Evolutionary conservation across 345 rosid genomes (phyloP).

Genomic region (Odontarrhena argentea): DNA sequence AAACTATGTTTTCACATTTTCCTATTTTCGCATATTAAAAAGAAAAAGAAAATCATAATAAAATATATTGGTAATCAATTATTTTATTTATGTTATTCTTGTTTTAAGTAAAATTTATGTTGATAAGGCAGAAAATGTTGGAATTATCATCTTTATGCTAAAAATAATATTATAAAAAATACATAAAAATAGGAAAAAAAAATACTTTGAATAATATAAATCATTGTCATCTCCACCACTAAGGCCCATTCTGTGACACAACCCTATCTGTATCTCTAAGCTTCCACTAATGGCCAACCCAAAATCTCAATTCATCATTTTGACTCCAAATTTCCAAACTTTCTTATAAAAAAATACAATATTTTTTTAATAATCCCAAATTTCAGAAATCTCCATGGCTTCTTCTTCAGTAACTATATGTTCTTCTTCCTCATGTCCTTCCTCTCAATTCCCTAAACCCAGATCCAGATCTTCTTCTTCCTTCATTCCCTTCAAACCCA

Average conservation of each 20-base stretch:
- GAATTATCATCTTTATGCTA: not conserved
- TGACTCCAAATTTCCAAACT: slow-evolving; percentile 14
- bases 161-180: not conserved
- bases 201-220: not conserved
- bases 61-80: too few species aligned
- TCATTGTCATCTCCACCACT: slow-evolving; percentile 36
- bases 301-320: not conserved
- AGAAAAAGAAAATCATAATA: too few species aligned
- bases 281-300: slow-evolving; percentile 25
- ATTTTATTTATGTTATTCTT: too few species aligned
- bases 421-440: slow-evolving; percentile 25
- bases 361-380: not conserved
- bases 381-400: slow-evolving; percentile 44
- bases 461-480: slow-evolving; percentile 25
- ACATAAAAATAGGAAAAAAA: not conserved
- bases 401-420: slow-evolving; percentile 45
- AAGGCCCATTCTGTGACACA: slow-evolving; percentile 27
- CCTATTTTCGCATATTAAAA: too few species aligned
- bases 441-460: slow-evolving; percentile 21
- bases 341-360: not conserved
- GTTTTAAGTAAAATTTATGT: too few species aligned
- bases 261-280: slow-evolving; percentile 28
- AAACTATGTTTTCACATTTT: too few species aligned
- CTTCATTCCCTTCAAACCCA: slow-evolving; percentile 18
- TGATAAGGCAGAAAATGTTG: not conserved